A percentile compares a stretch with the other conserved stretches of the same genome.
Evolutionary conservation across 2,329 filamentous ascomycete genomes (phyloP).

Genomic region (Polychaeton citri): DNA sequence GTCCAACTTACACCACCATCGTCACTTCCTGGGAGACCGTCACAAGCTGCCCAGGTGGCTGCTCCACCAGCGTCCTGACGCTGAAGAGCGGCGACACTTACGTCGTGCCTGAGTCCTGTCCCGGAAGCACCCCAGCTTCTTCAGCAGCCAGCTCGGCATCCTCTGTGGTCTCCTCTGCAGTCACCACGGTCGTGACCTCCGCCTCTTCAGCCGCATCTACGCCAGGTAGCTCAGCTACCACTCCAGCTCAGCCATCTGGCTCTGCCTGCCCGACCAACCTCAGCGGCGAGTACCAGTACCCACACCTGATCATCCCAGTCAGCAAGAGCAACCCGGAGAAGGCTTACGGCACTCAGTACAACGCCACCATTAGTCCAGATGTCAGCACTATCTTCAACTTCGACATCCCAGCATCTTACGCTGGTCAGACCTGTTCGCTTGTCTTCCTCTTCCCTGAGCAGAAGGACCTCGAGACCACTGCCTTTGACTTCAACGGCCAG

Average conservation of each 20-base stretch:
- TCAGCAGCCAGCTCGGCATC: background rate
- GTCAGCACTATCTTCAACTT: constrained; percentile 54
- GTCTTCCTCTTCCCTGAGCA: constrained; percentile 48
- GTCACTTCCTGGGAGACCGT: constrained; percentile 10
- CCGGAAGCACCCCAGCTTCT: constrained; percentile 1
- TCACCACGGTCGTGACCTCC: background rate
- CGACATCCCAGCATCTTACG: constrained; percentile 40
- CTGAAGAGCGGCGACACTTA: background rate
- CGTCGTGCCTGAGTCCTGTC: background rate
- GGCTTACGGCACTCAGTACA: constrained; percentile 41
- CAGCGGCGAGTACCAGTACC: constrained; percentile 29
- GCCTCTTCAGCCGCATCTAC: constrained; percentile 1
- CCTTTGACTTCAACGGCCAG: constrained; percentile 18
- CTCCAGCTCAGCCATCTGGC: constrained; percentile 3
- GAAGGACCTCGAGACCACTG: constrained; percentile 13
- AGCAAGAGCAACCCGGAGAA: constrained; percentile 40
- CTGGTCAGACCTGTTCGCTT: constrained; percentile 46
- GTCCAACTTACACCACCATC: constrained; percentile 6
- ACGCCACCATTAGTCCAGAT: constrained; percentile 41
- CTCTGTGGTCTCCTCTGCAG: background rate
- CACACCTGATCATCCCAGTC: constrained; percentile 51
- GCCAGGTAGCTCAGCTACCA: constrained; percentile 1
- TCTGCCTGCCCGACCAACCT: constrained; percentile 19
- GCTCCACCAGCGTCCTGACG: constrained; percentile 4
- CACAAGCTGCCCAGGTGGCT: constrained; percentile 6